These are phyloP conservation scores for Monosporozyma servazzii DNA, from an alignment of 805 yeast genomes.

Conservation along the genomic window DNA sequence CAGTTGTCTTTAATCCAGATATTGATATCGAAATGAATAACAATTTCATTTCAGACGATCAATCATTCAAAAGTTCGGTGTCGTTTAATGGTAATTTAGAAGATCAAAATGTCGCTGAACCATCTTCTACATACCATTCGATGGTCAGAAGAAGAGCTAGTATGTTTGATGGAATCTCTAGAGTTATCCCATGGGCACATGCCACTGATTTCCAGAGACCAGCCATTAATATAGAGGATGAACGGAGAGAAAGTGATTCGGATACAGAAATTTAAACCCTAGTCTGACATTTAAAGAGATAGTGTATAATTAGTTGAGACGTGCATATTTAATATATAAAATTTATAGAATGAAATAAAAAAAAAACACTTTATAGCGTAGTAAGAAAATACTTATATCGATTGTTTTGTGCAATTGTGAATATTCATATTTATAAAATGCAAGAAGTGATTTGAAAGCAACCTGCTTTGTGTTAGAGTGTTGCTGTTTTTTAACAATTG, in stretches of 20 bases:
- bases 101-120: constrained; percentile 9
- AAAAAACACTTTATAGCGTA: background rate
- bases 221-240: background rate
- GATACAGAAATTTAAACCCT: constrained; percentile 4
- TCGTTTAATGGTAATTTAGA: background rate
- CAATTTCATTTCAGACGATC: background rate
- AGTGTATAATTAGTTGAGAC: background rate
- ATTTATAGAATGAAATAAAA: background rate
- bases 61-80: background rate
- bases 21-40: background rate
- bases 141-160: constrained; percentile 19
- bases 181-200: constrained; percentile 64
- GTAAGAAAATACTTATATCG: no score
- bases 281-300: no score
- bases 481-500: no score
- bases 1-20: constrained; percentile 13
- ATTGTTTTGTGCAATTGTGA: no score
- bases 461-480: no score
- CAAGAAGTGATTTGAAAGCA: no score
- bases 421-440: no score
- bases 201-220: constrained; percentile 77
- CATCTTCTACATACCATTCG: constrained; percentile 17
- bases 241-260: constrained; percentile 13
- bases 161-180: constrained; percentile 23
- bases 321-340: background rate